Conservation (phyloP, 2,329 filamentous ascomycete species). For the Truncatella angustata region DNA sequence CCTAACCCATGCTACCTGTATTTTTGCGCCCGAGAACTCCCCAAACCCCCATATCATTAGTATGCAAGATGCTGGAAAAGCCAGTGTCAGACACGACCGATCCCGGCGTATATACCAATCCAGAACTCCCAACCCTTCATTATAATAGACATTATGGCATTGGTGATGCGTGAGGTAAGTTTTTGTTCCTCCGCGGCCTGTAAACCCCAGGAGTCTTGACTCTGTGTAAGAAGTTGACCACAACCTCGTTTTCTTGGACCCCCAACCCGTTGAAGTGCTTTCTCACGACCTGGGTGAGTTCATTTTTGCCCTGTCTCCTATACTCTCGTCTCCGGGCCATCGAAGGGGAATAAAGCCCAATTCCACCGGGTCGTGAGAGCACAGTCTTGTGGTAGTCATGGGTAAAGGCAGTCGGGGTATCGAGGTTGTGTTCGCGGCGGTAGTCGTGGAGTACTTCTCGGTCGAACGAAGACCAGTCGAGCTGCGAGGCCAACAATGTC, state of each 20-base stretch:
- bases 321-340: slow-evolving; percentile 67
- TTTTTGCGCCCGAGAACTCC: slow-evolving; percentile 2
- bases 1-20: no score
- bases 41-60: no score
- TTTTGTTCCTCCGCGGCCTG: slow-evolving; percentile 32
- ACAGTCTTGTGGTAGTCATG: slow-evolving; percentile 62
- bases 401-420: slow-evolving; percentile 68
- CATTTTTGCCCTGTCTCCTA: slow-evolving; percentile 68
- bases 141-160: slow-evolving; percentile 23
- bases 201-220: slow-evolving; percentile 54
- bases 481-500: no score
- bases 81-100: no score
- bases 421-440: slow-evolving; percentile 69
- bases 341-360: slow-evolving; percentile 72
- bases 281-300: slow-evolving; percentile 68
- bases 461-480: slow-evolving; percentile 68
- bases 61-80: no score
- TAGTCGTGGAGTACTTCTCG: slow-evolving; percentile 70
- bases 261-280: slow-evolving; percentile 83
- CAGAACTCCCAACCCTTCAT: neutral
- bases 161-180: slow-evolving; percentile 29
- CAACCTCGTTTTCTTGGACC: slow-evolving; percentile 78
- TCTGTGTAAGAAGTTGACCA: slow-evolving; percentile 76
- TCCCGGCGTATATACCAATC: neutral
- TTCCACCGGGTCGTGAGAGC: slow-evolving; percentile 58